Evolutionary conservation across 2,329 filamentous ascomycete species (phyloP).

Genomic region (Diaporthe longicolla): DNA sequence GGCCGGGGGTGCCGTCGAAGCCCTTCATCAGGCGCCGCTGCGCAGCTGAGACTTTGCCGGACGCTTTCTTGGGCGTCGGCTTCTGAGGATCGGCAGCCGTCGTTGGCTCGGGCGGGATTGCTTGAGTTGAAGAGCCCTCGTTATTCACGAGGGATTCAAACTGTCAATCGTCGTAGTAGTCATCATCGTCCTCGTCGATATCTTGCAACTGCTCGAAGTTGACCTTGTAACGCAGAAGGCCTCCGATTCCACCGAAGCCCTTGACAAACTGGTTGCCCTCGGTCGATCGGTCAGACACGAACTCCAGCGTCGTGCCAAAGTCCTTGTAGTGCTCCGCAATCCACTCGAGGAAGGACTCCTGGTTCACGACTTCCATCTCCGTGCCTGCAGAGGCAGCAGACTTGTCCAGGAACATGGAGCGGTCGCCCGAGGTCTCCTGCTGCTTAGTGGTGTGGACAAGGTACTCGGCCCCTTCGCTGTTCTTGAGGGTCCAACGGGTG

Average conservation of each 20-base stretch:
- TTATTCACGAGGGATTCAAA: constrained; percentile 86
- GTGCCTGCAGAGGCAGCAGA: constrained; percentile 78
- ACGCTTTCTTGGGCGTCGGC: constrained; percentile 58
- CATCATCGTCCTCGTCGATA: constrained; percentile 89
- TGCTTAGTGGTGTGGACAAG: constrained; percentile 90
- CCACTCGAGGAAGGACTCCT: constrained; percentile 98
- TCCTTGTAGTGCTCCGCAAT: constrained; percentile 98
- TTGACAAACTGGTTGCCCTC: constrained; percentile 99
- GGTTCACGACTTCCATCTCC: constrained; percentile 94
- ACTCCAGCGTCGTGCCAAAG: constrained; percentile 95
- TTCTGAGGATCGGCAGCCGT: constrained; percentile 53
- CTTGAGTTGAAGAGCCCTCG: constrained; percentile 85
- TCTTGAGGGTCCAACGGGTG: constrained; percentile 91
- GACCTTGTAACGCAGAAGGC: constrained; percentile 98
- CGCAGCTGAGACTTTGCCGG: constrained; percentile 52
- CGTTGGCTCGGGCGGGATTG: constrained; percentile 55
- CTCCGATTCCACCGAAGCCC: constrained; percentile 98
- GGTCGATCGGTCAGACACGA: constrained; percentile 96
- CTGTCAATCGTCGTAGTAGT: constrained; percentile 97
- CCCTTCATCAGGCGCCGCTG: constrained; percentile 64
- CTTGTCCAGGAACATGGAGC: constrained; percentile 93
- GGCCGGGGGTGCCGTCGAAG: constrained; percentile 60
- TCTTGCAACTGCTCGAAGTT: constrained; percentile 99
- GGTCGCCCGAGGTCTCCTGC: constrained; percentile 78
- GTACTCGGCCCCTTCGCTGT: constrained; percentile 78